Evolutionary conservation across 106 monocot genomes (phyloP), one percentile per base, ranked within the genome.

Genomic region (Acorus gramineus): DNA sequence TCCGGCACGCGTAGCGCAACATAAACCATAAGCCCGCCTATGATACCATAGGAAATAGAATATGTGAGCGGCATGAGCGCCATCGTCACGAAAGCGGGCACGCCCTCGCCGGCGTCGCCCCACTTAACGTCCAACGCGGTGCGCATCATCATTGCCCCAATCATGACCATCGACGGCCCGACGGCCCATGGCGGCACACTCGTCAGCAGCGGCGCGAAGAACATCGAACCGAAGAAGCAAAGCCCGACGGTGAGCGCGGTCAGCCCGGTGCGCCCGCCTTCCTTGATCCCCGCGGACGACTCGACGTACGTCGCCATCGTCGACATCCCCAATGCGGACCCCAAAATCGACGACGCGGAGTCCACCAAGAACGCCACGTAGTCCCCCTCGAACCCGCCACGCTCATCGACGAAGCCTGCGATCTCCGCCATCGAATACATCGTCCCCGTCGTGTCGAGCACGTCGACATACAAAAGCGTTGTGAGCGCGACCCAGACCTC

Each of bases 371-470:
- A 91, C 7, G 83, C 86, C 2, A 59, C 52, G 69, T 91, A 81
- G 52, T 91, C 86, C 4, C 86, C 86, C 28, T 86, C 83, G 71
- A 91, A 91, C 12, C 70, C 53, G 3, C 79, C 86, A 0, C 46
- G 61, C 3, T 71, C 83, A 43, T 77, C 69, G 0, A 72, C 49
- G 72, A 91, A 84, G 2, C 90, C 90, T 0, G 60, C 90, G 54
- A 77, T 73, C 77, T 84, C 83, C 3, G 86, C 90, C 80, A 91
- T 80, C 9, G 90, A 91, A 73, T 86, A 86, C 83, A 91, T 86
- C 0, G 78, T 71, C 4, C 81, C 76, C 3, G 90, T 86, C 12
- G 90, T 86, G 71, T 81, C 86, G 9, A 91, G 77, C 6, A 91
- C 51, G 66, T 91, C 90, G 4, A 84, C 82, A 63, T 86, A 86